These are phyloP conservation scores for Zea luxurians DNA, from an alignment of 176 grass and related monocot genomes.

Conservation along the genomic window DNA sequence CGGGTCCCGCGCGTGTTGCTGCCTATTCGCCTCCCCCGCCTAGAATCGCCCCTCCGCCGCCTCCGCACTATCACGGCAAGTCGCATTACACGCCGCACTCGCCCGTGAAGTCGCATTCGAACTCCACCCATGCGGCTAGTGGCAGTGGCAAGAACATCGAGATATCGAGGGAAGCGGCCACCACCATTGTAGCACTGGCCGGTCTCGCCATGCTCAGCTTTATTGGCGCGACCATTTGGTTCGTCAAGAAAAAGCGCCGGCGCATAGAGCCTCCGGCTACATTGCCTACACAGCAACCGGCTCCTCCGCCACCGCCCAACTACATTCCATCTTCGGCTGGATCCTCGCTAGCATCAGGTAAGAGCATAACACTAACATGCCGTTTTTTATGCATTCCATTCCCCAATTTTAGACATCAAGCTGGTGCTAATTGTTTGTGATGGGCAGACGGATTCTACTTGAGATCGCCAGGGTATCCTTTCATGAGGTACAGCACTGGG, in stretches of 20 bases:
- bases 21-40: constrained; percentile 34
- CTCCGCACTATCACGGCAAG: constrained; percentile 34
- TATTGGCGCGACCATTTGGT: constrained; percentile 46
- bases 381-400: constrained; percentile 2
- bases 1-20: constrained; percentile 32
- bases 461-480: constrained; percentile 63
- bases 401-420: constrained; percentile 13
- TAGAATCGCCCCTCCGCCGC: constrained; percentile 28
- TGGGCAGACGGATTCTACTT: constrained; percentile 54
- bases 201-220: constrained; percentile 54
- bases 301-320: constrained; percentile 48
- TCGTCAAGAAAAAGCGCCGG: constrained; percentile 70
- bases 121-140: constrained; percentile 35
- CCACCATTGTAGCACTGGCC: constrained; percentile 49
- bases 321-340: constrained; percentile 45
- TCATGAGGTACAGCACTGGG: constrained; percentile 55
- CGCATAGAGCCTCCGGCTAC: constrained; percentile 22
- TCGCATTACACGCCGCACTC: constrained; percentile 34
- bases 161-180: constrained; percentile 56
- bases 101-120: constrained; percentile 28
- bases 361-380: background rate
- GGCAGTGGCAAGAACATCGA: constrained; percentile 49
- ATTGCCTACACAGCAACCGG: constrained; percentile 42
- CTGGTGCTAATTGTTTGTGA: constrained; percentile 35
- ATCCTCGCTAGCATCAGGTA: constrained; percentile 67